Conservation (phyloP, 2,329 filamentous ascomycete genomes). For the Biscogniauxia sp. region DNA sequence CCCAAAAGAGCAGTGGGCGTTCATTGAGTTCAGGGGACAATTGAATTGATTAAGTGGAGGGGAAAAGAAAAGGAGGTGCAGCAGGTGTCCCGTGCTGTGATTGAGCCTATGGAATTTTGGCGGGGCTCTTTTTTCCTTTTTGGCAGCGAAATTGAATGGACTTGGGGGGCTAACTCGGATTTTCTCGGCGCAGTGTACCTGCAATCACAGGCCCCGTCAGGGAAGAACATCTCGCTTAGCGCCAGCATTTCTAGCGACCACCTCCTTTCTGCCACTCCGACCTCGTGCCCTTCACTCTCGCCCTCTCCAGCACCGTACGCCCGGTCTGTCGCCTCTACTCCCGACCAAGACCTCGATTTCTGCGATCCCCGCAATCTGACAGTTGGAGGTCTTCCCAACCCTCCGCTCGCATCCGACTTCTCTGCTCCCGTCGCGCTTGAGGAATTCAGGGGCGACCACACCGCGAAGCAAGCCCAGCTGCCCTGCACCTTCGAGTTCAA, state of each 20-base stretch:
- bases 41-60: background rate
- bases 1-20: background rate
- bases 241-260: conserved; percentile 65
- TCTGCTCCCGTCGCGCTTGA: conserved; percentile 63
- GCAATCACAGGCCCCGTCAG: conserved; percentile 41
- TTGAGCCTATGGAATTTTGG: conserved; percentile 8
- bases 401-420: conserved; percentile 58
- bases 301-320: conserved; percentile 82
- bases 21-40: background rate
- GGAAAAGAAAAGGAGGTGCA: background rate
- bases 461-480: conserved; percentile 46
- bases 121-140: conserved; percentile 15
- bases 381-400: conserved; percentile 56
- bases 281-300: conserved; percentile 80
- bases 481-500: conserved; percentile 53
- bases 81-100: background rate
- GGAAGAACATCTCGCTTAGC: conserved; percentile 58
- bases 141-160: background rate
- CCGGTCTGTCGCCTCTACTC: conserved; percentile 61
- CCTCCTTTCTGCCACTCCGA: conserved; percentile 67
- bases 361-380: conserved; percentile 91
- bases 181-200: conserved; percentile 31
- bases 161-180: conserved; percentile 22
- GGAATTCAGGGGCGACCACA: conserved; percentile 54
- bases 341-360: conserved; percentile 75